Percentiles rank a stretch among this genome's conserved stretches.
Evolutionary conservation across 78 protist species (phyloP).

Genomic region (Pigoraptor vietnamica): DNA sequence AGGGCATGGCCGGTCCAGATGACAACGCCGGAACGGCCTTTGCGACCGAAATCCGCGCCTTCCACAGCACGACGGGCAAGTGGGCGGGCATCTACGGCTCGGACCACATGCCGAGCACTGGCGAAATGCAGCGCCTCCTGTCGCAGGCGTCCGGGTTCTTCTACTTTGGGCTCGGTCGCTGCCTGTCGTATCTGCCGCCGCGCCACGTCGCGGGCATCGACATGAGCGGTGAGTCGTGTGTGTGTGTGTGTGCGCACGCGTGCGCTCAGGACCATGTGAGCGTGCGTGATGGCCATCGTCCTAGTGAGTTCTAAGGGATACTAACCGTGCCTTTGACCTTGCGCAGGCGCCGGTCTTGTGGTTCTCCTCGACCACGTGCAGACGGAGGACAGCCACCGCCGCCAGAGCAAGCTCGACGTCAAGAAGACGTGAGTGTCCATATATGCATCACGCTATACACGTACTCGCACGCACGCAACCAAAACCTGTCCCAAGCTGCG

Average conservation of each 20-base stretch:
- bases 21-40: background rate
- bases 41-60: background rate
- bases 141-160: background rate
- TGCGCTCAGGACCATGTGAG: too few species aligned
- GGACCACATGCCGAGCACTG: background rate
- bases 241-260: background rate
- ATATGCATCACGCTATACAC: background rate
- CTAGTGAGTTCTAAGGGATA: background rate
- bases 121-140: background rate
- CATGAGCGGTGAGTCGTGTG: background rate
- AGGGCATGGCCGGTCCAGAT: background rate
- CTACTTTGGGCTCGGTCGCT: background rate
- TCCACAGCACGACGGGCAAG: background rate
- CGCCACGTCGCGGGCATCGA: background rate
- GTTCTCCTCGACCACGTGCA: background rate
- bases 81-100: background rate
- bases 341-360: background rate
- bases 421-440: background rate
- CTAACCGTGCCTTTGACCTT: background rate
- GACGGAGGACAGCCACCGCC: background rate
- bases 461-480: background rate
- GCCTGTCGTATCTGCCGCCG: background rate
- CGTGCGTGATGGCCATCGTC: background rate
- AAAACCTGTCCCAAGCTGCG: too few species aligned
- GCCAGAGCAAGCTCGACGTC: background rate